Percentiles rank a stretch among this genome's conserved stretches.
phyloP scores from a whole-genome alignment of 2,329 filamentous ascomycete species.

The Bipolaris zeicola region DNA sequence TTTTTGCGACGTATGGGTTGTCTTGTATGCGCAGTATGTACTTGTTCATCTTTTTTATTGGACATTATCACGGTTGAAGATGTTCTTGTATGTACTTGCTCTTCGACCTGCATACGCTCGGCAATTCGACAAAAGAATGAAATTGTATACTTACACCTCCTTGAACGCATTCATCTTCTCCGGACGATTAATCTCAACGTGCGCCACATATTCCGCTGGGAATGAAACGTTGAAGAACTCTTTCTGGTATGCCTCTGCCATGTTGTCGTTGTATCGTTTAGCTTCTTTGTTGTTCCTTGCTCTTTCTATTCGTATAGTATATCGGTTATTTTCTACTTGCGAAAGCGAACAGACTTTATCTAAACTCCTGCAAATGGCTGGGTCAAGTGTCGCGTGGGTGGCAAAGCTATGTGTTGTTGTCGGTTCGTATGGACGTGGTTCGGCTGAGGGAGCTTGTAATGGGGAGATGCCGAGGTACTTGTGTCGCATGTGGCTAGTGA shows the following conservation, averaged over 20 bases:
- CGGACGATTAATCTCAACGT: conserved; percentile 89
- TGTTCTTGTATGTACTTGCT: background rate
- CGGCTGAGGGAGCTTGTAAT: conserved; percentile 16
- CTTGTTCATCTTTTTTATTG: background rate
- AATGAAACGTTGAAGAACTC: conserved; percentile 76
- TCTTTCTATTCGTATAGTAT: conserved; percentile 6
- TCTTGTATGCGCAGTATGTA: background rate
- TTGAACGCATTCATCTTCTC: conserved; percentile 88
- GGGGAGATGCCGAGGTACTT: conserved; percentile 5
- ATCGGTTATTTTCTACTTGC: fast-evolving
- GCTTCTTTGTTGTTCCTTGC: conserved; percentile 5
- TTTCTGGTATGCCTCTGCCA: conserved; percentile 53
- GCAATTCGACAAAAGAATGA: background rate
- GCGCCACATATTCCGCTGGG: conserved; percentile 75
- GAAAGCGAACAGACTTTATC: no score
- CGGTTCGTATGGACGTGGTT: conserved; percentile 21
- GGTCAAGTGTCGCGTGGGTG: background rate
- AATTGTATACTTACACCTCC: conserved; percentile 58
- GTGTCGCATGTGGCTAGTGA: background rate
- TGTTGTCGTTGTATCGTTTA: conserved; percentile 8
- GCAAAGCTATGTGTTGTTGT: background rate
- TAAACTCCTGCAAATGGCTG: fast-evolving
- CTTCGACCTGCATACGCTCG: background rate
- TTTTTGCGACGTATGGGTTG: background rate
- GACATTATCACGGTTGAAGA: background rate